Evolutionary conservation across 2,329 filamentous ascomycete genomes (phyloP).

Genomic region (Penicillium sp.): DNA sequence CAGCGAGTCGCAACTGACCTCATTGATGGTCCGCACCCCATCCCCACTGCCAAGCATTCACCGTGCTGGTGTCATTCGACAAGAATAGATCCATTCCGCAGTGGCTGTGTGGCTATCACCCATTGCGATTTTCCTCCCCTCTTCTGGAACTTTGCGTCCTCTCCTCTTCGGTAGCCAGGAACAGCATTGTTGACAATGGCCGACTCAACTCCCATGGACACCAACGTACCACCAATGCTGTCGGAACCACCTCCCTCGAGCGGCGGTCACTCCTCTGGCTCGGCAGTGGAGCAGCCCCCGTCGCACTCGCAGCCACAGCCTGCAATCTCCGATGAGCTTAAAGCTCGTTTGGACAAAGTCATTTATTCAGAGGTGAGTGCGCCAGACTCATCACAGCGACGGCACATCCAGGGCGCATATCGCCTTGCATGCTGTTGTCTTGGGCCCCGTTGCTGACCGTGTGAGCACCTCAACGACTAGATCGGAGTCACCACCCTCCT

Average conservation of each 20-base stretch:
- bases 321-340: slow-evolving; percentile 30
- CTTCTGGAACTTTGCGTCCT: neutral
- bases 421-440: neutral
- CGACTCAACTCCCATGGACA: slow-evolving; percentile 24
- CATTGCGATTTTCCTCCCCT: slow-evolving; percentile 3
- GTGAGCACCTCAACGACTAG: slow-evolving; percentile 27
- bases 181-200: slow-evolving; percentile 20
- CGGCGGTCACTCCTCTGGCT: slow-evolving; percentile 24
- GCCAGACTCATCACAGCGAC: neutral
- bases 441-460: neutral
- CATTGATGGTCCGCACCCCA: slow-evolving; percentile 11
- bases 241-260: slow-evolving; percentile 28
- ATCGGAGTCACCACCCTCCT: slow-evolving; percentile 59
- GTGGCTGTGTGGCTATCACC: slow-evolving; percentile 2
- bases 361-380: slow-evolving; percentile 43
- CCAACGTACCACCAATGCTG: slow-evolving; percentile 17
- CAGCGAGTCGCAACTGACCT: slow-evolving; percentile 8
- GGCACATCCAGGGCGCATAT: neutral
- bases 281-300: slow-evolving; percentile 15
- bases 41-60: slow-evolving; percentile 16
- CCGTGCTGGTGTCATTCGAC: slow-evolving; percentile 10
- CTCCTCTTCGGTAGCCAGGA: neutral
- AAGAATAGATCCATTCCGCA: slow-evolving; percentile 11
- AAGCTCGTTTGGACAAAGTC: slow-evolving; percentile 38
- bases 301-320: slow-evolving; percentile 14